phyloP scores from a whole-genome alignment of 2,329 filamentous ascomycete species.

The Aspergillus sp. region DNA sequence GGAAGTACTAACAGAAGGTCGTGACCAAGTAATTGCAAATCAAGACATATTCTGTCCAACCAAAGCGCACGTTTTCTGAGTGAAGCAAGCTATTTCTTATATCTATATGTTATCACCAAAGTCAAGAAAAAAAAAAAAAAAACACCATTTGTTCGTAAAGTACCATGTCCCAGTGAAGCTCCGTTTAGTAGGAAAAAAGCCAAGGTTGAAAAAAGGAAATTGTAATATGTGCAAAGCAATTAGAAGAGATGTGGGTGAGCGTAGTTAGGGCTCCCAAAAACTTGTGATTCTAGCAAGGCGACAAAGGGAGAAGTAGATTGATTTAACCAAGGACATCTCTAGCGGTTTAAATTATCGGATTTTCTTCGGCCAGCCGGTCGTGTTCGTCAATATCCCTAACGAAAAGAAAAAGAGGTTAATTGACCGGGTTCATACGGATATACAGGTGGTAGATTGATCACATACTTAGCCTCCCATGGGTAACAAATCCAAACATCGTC shows the following conservation, averaged over 20 bases:
- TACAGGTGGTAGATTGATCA: conserved; percentile 13
- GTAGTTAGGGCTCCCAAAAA: background rate
- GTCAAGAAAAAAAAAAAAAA: conserved; percentile 7
- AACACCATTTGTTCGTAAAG: conserved; percentile 12
- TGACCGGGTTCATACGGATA: background rate
- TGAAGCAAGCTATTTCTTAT: conserved; percentile 7
- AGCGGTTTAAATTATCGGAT: conserved; percentile 31
- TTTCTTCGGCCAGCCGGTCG: conserved; percentile 64
- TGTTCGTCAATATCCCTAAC: conserved; percentile 83
- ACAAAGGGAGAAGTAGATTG: background rate
- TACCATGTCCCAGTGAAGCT: conserved; percentile 16
- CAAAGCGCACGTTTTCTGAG: background rate
- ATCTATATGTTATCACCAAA: conserved; percentile 22
- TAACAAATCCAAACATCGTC: conserved; percentile 99
- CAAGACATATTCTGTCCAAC: background rate
- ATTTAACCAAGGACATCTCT: background rate
- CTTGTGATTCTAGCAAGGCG: background rate
- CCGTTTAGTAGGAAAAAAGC: background rate
- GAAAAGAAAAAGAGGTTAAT: conserved; percentile 21
- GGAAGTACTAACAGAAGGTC: no score
- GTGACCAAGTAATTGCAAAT: background rate
- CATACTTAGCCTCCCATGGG: conserved; percentile 86
- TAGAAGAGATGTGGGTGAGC: conserved; percentile 8
- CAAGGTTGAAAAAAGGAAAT: background rate
- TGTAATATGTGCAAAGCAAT: conserved; percentile 16